These are phyloP conservation scores for Hericium erinaceus DNA, from an alignment of 768 basidiomycete species.

Conservation along the genomic window DNA sequence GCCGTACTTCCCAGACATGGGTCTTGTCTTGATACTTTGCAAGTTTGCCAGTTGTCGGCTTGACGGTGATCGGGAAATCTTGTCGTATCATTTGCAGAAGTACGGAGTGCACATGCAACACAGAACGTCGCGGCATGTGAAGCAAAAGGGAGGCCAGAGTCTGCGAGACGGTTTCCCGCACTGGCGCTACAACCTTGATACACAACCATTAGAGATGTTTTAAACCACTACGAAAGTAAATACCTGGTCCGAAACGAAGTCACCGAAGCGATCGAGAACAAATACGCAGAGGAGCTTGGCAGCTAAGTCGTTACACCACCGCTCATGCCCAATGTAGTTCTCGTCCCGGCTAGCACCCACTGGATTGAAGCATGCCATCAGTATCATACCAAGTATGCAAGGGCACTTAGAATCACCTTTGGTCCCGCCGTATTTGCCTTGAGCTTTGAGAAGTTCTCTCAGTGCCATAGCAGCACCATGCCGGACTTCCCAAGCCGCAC, in stretches of 20 bases:
- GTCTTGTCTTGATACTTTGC: slow-evolving; percentile 25
- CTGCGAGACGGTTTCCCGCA: slow-evolving; percentile 92
- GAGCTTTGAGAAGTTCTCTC: slow-evolving; percentile 76
- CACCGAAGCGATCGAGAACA: slow-evolving; percentile 94
- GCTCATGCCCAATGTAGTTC: slow-evolving; percentile 64
- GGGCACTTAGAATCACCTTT: slow-evolving; percentile 35
- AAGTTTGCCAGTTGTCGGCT: slow-evolving; percentile 18
- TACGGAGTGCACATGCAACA: slow-evolving; percentile 72
- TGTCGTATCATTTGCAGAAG: slow-evolving; percentile 93
- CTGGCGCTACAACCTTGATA: slow-evolving; percentile 78
- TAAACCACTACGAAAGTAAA: slow-evolving; percentile 11
- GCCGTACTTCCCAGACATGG: slow-evolving; percentile 94
- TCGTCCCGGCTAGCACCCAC: slow-evolving; percentile 43
- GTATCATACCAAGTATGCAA: slow-evolving; percentile 1
- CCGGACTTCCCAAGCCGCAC: slow-evolving; percentile 84
- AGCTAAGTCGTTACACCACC: slow-evolving; percentile 85
- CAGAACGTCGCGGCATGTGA: slow-evolving; percentile 77
- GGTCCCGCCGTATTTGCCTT: slow-evolving; percentile 80
- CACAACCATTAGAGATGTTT: too few species aligned
- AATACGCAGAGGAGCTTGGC: slow-evolving; percentile 83
- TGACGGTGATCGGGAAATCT: slow-evolving; percentile 48
- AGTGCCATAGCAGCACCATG: slow-evolving; percentile 92
- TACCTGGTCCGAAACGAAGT: slow-evolving; percentile 90
- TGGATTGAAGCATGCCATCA: slow-evolving; percentile 17
- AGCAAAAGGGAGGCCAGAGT: slow-evolving; percentile 83